Evolutionary conservation across 2,329 filamentous ascomycete genomes (phyloP), one percentile per base, ranked within the genome.

Genomic region (Colletotrichum sidae): DNA sequence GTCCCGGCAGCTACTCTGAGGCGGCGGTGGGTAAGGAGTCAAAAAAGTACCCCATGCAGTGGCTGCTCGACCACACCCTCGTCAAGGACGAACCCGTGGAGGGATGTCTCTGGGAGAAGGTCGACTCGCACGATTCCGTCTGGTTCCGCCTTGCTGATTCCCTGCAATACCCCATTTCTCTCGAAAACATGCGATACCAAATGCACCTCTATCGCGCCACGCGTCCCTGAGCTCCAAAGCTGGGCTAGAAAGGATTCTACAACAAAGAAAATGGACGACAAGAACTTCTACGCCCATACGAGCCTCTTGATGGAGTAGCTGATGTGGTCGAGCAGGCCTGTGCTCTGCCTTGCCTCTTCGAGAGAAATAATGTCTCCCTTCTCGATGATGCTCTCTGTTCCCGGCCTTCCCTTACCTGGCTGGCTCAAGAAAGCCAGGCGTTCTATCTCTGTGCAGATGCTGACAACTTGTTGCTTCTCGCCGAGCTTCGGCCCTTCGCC

Each of bases 121-220:
- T 97, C 2, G 82, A 91, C 58, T 88, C 88, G 25, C 85, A 94
- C 67, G 93, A 97, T 52, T 94, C 92, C 3, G 80, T 87, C 59
- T 98, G 95, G 95, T 97, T 95, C 78, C 87, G 95, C 47, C 79
- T 97, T 41, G 82, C 86, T 11, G 84, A 87, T 1, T 80, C 77
- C 13, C 78, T 97, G 69, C 82, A 84, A 45, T 98, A 97, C 79
- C 91, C 94, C 8, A 93, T 97, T 71, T 86, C 89, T 55, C 79
- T 98, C 74, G 95, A 98, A 80, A 93, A 97, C 75, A 97, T 97
- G 94, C 88, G 94, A 51, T 97, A 95, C 77, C 95, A 98, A 78
- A 83, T 97, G 71, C 94, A 97, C 80, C 75, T 97, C 13, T 98
- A 97, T 70, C 80, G 80, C 34, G 76, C 75, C 45, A 66, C 66